These are phyloP conservation scores for Capronia epimyces DNA, from an alignment of 2,329 filamentous ascomycete species.

Conservation along the genomic window DNA sequence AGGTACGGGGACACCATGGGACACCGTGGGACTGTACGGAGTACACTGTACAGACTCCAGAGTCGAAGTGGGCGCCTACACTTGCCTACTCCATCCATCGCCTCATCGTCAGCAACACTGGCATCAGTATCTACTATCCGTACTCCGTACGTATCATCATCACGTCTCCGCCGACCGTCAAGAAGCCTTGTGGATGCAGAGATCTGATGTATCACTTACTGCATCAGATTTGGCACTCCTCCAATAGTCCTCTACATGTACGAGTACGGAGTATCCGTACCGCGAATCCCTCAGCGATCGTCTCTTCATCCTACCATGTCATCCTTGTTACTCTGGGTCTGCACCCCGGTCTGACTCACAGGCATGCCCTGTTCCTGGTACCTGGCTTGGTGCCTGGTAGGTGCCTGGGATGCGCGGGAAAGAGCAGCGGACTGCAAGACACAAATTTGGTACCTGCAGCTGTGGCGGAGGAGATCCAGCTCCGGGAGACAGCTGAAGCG, in stretches of 20 bases:
- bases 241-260: background rate
- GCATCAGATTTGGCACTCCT: background rate
- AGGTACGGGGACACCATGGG: too few relatives aligned
- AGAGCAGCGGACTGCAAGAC: background rate
- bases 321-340: background rate
- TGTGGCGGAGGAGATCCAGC: slow-evolving; percentile 16
- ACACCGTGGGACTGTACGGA: too few relatives aligned
- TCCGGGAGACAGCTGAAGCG: slow-evolving; percentile 16
- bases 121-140: too few relatives aligned
- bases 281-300: background rate
- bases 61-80: background rate
- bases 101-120: too few relatives aligned
- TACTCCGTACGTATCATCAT: background rate
- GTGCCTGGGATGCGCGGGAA: background rate
- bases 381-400: background rate
- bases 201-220: slow-evolving; percentile 1
- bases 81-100: background rate
- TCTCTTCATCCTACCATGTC: too few relatives aligned
- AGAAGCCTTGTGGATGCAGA: background rate
- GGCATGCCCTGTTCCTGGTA: background rate
- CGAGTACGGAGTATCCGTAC: background rate
- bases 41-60: too few relatives aligned
- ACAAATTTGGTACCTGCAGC: slow-evolving; percentile 26
- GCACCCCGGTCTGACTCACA: background rate
- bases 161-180: background rate